A percentile compares a stretch with the other conserved stretches of the same genome.
These are phyloP conservation scores for Fusarium sp. DNA, from an alignment of 2,329 filamentous ascomycete species.

Conservation along the genomic window DNA sequence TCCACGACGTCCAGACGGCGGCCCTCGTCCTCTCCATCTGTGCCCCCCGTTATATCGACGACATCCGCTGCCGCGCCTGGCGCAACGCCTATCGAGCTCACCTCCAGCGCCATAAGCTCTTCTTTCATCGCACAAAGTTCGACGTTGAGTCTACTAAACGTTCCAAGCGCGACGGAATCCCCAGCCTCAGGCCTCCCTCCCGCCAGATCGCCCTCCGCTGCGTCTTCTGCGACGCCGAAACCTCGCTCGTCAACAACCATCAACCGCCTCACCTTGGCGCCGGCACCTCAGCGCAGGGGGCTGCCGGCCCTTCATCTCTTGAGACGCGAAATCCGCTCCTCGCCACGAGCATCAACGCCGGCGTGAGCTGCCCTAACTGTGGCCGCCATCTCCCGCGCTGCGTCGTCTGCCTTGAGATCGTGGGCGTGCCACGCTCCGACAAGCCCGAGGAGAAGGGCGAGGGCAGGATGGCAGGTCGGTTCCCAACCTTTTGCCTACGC, in stretches of 20 bases:
- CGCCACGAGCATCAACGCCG: slow-evolving; percentile 68
- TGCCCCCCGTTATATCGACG: slow-evolving; percentile 80
- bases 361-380: slow-evolving; percentile 75
- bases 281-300: slow-evolving; percentile 26
- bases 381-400: slow-evolving; percentile 75
- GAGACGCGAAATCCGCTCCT: slow-evolving; percentile 67
- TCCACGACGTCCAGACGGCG: slow-evolving; percentile 83
- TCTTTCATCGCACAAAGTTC: slow-evolving; percentile 81
- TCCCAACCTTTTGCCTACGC: slow-evolving; percentile 76
- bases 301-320: slow-evolving; percentile 43
- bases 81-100: slow-evolving; percentile 78
- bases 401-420: slow-evolving; percentile 75
- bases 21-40: slow-evolving; percentile 80
- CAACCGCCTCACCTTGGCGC: slow-evolving; percentile 26
- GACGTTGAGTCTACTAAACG: slow-evolving; percentile 80
- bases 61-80: slow-evolving; percentile 81
- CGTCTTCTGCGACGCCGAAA: slow-evolving; percentile 78
- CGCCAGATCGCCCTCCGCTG: slow-evolving; percentile 81
- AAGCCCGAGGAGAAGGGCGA: slow-evolving; percentile 65
- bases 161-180: slow-evolving; percentile 71
- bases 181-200: slow-evolving; percentile 62
- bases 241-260: slow-evolving; percentile 59
- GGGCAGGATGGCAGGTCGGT: slow-evolving; percentile 64
- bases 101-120: slow-evolving; percentile 78
- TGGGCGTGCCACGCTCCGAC: slow-evolving; percentile 73